phyloP scores from a whole-genome alignment of 2,329 filamentous ascomycete species.

The Cladosporium austrohemisphaericum region DNA sequence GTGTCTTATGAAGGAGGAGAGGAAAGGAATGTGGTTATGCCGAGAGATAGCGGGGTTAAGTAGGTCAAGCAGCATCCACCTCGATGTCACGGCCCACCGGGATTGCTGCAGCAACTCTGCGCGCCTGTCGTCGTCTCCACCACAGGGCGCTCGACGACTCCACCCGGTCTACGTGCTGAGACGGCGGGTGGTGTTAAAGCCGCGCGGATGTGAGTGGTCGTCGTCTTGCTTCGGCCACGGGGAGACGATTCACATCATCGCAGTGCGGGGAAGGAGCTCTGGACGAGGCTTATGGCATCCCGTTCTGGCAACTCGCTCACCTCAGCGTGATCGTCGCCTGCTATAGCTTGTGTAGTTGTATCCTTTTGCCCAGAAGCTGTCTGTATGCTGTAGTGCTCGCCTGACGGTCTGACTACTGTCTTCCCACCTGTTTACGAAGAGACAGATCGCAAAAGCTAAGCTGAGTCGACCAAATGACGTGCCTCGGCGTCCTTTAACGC shows the following conservation, averaged over 20 bases:
- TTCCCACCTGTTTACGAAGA: background rate
- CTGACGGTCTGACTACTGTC: background rate
- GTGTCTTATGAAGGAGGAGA: constrained; percentile 10
- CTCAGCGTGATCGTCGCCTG: background rate
- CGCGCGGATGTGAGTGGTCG: background rate
- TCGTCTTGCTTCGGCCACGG: background rate
- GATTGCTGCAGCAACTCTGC: constrained; percentile 13
- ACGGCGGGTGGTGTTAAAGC: background rate
- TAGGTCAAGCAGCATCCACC: constrained; percentile 23
- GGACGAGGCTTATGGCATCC: background rate
- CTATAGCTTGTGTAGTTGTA: background rate
- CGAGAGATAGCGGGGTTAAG: constrained; percentile 24
- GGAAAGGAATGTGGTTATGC: constrained; percentile 12
- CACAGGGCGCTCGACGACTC: background rate
- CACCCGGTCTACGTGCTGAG: background rate
- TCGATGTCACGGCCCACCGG: constrained; percentile 24
- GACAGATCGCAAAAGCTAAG: background rate
- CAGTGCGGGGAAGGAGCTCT: background rate
- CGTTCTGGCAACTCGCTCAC: background rate
- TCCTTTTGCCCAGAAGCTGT: background rate
- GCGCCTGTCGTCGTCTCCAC: background rate
- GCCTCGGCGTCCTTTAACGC: constrained; percentile 1
- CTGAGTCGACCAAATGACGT: too few relatives aligned
- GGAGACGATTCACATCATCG: background rate
- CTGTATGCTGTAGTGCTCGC: background rate